Evolutionary conservation across 768 basidiomycete genomes (phyloP).

Genomic region (Rhodotorula babjevae): DNA sequence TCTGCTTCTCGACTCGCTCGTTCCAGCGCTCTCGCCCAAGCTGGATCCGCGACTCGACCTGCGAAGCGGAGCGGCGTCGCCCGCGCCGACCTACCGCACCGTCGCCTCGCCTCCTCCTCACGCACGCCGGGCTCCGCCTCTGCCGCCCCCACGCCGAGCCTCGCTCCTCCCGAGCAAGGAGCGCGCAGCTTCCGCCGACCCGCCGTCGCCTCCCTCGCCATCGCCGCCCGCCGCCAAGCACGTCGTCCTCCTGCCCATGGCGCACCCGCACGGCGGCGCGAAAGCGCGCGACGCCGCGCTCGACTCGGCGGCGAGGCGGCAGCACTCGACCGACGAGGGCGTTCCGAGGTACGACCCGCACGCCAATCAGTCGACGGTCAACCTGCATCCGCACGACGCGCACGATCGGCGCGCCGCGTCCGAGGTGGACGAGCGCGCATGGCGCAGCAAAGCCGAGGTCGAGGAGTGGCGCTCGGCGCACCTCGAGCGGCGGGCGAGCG

Average conservation of each 20-base stretch:
- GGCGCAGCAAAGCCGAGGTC: conserved; percentile 1
- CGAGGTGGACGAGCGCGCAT: neutral
- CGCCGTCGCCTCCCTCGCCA: too few species aligned
- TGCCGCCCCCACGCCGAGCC: neutral
- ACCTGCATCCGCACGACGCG: neutral
- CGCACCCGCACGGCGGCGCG: neutral
- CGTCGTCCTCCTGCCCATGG: neutral
- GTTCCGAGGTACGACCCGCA: neutral
- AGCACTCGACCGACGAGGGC: neutral
- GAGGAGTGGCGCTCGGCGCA: conserved; percentile 17
- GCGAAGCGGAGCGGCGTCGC: neutral
- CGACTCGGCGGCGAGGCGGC: too few species aligned
- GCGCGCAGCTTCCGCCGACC: neutral
- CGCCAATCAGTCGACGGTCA: too few species aligned
- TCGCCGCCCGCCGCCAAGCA: neutral
- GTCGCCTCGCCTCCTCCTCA: neutral
- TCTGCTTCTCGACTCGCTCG: neutral
- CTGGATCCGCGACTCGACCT: neutral
- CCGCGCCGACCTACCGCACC: neutral
- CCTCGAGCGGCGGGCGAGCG: neutral
- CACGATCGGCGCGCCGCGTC: neutral
- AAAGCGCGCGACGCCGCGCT: neutral
- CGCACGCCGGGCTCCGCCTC: neutral
- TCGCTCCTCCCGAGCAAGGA: neutral
- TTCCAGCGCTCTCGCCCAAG: neutral